Conservation (phyloP, 106 monocot species). For the Ottelia alismoides region DNA sequence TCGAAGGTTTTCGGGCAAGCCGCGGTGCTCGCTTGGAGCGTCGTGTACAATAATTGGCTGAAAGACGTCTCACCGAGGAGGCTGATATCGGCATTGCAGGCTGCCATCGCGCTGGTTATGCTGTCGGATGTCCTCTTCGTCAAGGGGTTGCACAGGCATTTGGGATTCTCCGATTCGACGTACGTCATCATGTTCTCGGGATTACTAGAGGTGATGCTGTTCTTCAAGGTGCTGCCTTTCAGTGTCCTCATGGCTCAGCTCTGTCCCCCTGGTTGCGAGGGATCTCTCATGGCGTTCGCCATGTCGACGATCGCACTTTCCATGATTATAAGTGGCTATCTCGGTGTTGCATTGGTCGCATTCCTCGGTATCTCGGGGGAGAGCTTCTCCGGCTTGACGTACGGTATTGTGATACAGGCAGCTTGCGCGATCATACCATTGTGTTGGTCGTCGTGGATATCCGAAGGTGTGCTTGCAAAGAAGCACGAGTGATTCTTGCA, state of each 20-base stretch:
- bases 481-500: too few species aligned
- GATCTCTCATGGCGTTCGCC: constrained; percentile 59
- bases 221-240: constrained; percentile 55
- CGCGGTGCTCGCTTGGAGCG: constrained; percentile 35
- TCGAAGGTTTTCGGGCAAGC: constrained; percentile 59
- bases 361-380: constrained; percentile 25
- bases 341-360: constrained; percentile 45
- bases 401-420: constrained; percentile 35
- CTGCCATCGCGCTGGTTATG: constrained; percentile 35
- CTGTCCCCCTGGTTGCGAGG: constrained; percentile 63
- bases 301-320: constrained; percentile 53
- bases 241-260: constrained; percentile 39
- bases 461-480: too few species aligned
- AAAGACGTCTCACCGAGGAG: constrained; percentile 27
- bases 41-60: constrained; percentile 31
- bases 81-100: constrained; percentile 34
- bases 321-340: constrained; percentile 42
- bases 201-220: constrained; percentile 36
- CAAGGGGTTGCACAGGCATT: constrained; percentile 32
- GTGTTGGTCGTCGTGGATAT: constrained; percentile 22
- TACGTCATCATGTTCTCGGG: constrained; percentile 54
- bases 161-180: constrained; percentile 37
- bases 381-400: constrained; percentile 28
- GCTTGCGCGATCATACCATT: constrained; percentile 38
- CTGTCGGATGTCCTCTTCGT: constrained; percentile 56